Evolutionary conservation across 768 basidiomycete species (phyloP).

Genomic region (Auricularia sp.): DNA sequence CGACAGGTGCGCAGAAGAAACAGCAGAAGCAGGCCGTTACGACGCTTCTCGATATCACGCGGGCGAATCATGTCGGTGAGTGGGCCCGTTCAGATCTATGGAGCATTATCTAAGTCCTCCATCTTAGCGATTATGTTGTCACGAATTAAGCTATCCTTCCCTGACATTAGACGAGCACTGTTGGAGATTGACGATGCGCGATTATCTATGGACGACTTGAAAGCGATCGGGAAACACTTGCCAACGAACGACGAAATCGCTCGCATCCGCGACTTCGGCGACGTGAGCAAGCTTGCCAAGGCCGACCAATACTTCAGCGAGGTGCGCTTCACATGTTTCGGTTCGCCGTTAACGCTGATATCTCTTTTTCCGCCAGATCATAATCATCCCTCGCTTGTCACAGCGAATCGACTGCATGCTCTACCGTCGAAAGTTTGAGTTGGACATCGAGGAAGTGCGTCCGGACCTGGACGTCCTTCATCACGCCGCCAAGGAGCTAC

Average conservation of each 20-base stretch:
- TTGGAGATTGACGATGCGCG: constrained; percentile 60
- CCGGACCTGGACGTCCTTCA: constrained; percentile 71
- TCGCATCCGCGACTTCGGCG: constrained; percentile 59
- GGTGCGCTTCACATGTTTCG: constrained; percentile 27
- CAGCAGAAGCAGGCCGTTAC: constrained; percentile 47
- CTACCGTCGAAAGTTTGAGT: constrained; percentile 69
- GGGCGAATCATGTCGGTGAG: constrained; percentile 78
- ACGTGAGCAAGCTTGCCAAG: constrained; percentile 64
- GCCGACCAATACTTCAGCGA: constrained; percentile 77
- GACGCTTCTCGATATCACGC: constrained; percentile 66
- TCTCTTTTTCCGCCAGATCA: constrained; percentile 40
- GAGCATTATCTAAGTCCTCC: too few relatives aligned
- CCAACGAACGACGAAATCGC: constrained; percentile 78
- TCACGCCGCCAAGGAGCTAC: constrained; percentile 61
- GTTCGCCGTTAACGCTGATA: not conserved
- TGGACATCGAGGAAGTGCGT: constrained; percentile 74
- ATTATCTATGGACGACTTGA: constrained; percentile 67
- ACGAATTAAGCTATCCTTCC: constrained; percentile 53
- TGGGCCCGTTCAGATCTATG: not conserved
- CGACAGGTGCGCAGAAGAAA: constrained; percentile 24
- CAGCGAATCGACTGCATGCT: constrained; percentile 75
- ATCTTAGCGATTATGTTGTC: constrained; percentile 72
- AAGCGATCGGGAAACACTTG: constrained; percentile 59
- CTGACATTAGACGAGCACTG: constrained; percentile 61
- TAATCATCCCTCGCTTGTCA: constrained; percentile 62